Conservation (phyloP, 352 stramenopile species). For the Globisporangium mamillatum region DNA sequence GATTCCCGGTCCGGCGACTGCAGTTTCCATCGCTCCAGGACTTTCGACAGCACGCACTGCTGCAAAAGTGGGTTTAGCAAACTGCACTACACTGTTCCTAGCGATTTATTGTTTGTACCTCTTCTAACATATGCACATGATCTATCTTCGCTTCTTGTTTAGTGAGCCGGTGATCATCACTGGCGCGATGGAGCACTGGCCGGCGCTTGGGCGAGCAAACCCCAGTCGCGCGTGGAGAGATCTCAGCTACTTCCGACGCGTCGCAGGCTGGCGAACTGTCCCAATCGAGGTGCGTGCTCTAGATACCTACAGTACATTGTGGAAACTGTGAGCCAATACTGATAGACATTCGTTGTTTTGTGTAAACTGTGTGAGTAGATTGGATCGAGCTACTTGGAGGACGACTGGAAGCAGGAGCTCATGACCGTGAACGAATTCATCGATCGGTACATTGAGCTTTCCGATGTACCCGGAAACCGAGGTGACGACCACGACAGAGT, state of each 20-base stretch:
- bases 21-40: slow-evolving; percentile 51
- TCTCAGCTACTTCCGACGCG: slow-evolving; percentile 62
- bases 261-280: slow-evolving; percentile 74
- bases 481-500: background rate
- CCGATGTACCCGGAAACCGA: background rate
- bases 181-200: slow-evolving; percentile 79
- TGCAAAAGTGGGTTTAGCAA: slow-evolving; percentile 33
- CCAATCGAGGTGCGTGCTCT: slow-evolving; percentile 63
- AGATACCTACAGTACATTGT: background rate
- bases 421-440: slow-evolving; percentile 84
- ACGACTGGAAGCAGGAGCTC: slow-evolving; percentile 77
- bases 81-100: background rate
- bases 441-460: slow-evolving; percentile 47
- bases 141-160: background rate
- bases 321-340: background rate
- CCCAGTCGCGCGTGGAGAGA: slow-evolving; percentile 48
- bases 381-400: slow-evolving; percentile 74
- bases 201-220: slow-evolving; percentile 49
- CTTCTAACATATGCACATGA: background rate
- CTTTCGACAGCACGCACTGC: slow-evolving; percentile 57
- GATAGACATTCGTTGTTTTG: background rate
- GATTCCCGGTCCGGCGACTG: slow-evolving; percentile 42
- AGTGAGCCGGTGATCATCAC: slow-evolving; percentile 76
- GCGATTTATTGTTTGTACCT: background rate
- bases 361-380: slow-evolving; percentile 29